Percentiles rank a stretch among this genome's conserved stretches.
phyloP scores from a whole-genome alignment of 2,329 filamentous ascomycete species.

The Monilinia vaccinii-corymbosi region DNA sequence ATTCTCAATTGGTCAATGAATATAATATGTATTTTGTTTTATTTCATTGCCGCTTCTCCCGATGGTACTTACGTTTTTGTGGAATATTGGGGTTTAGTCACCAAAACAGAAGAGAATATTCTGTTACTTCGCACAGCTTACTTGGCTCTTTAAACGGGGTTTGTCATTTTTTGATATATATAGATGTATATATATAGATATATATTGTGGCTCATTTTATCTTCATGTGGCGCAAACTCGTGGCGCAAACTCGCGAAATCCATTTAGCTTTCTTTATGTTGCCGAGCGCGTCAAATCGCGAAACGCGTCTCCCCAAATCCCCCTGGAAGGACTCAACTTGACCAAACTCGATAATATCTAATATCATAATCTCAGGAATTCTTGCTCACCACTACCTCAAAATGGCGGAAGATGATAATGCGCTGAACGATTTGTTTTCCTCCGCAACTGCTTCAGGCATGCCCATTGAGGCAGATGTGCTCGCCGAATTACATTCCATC shows the following conservation, averaged over 20 bases:
- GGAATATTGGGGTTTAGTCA: not conserved
- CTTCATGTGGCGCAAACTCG: conserved; percentile 1
- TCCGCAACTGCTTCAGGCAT: conserved; percentile 13
- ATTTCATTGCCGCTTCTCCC: not conserved
- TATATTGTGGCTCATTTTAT: not conserved
- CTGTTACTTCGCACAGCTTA: not conserved
- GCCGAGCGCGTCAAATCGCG: conserved; percentile 7
- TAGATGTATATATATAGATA: no score
- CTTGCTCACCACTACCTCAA: not conserved
- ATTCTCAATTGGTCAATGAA: not conserved
- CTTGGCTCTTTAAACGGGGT: not conserved
- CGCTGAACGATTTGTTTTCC: conserved; percentile 26
- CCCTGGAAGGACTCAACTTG: not conserved
- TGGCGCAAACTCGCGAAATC: conserved; percentile 9
- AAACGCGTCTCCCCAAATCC: conserved; percentile 9
- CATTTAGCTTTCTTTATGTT: conserved; percentile 4
- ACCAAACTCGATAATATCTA: not conserved
- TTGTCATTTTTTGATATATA: not conserved
- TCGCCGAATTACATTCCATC: conserved; percentile 76
- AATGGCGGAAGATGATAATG: conserved; percentile 20
- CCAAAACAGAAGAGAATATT: not conserved
- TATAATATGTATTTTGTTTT: no score
- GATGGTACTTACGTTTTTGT: not conserved
- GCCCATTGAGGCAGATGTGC: conserved; percentile 63
- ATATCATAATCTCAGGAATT: no score